Evolutionary conservation across 2,329 filamentous ascomycete genomes (phyloP).

Genomic region (Aspergillus vadensis): DNA sequence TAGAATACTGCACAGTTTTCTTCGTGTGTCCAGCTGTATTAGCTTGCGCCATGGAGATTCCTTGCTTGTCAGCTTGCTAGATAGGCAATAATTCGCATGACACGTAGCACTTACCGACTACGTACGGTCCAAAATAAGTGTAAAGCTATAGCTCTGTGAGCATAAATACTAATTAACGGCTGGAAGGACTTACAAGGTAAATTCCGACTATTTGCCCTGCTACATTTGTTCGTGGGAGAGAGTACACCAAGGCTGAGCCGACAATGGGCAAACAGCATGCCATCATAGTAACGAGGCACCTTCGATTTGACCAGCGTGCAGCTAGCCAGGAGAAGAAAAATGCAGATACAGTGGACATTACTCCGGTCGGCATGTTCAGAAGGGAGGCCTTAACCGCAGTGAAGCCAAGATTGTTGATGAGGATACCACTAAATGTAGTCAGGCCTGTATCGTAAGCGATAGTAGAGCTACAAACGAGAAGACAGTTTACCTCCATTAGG

Average conservation of each 20-base stretch:
- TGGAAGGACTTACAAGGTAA: conserved; percentile 27
- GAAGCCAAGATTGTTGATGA: conserved; percentile 44
- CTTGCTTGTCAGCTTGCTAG: too few species aligned
- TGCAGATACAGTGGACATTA: conserved; percentile 37
- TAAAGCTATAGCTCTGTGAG: conserved; percentile 26
- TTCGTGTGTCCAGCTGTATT: conserved; percentile 45
- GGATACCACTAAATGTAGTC: conserved; percentile 41
- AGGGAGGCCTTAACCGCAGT: conserved; percentile 37
- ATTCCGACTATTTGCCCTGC: conserved; percentile 44
- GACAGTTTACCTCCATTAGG: conserved; percentile 36
- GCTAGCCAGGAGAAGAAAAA: conserved; percentile 34
- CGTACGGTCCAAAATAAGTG: conserved; percentile 42
- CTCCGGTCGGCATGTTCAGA: conserved; percentile 40
- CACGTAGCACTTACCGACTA: conserved; percentile 16
- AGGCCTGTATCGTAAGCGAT: conserved; percentile 16
- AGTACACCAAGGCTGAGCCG: conserved; percentile 33
- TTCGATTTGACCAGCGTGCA: conserved; percentile 32
- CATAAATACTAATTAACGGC: too few species aligned
- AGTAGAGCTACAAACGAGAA: too few species aligned
- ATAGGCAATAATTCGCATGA: too few species aligned
- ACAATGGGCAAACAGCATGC: conserved; percentile 34
- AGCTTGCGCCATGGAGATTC: conserved; percentile 32
- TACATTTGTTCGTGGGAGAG: conserved; percentile 35
- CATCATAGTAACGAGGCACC: conserved; percentile 34
- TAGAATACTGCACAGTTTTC: conserved; percentile 43